These are phyloP conservation scores for Marasmius fiardii DNA, from an alignment of 1,284 basidiomycete species.

Conservation along the genomic window DNA sequence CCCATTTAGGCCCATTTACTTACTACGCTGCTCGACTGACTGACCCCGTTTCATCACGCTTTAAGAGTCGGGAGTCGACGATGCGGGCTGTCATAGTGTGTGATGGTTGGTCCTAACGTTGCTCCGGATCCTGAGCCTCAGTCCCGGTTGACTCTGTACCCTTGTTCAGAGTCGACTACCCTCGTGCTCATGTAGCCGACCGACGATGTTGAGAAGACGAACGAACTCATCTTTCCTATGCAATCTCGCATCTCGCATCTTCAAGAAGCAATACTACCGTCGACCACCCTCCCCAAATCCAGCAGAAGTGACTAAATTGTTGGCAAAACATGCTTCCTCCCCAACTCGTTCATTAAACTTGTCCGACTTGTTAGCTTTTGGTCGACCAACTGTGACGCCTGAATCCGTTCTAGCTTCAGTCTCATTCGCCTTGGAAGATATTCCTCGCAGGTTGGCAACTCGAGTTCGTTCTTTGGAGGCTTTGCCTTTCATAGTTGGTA, in stretches of 20 bases:
- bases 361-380: constrained; percentile 67
- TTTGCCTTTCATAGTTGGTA: constrained; percentile 84
- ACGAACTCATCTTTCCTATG: neutral
- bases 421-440: constrained; percentile 65
- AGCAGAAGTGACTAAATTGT: constrained; percentile 42
- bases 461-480: constrained; percentile 69
- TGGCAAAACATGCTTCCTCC: constrained; percentile 51
- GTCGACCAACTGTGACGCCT: constrained; percentile 58
- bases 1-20: too few relatives aligned
- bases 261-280: constrained; percentile 17
- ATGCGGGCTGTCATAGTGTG: too few relatives aligned
- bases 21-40: too few relatives aligned
- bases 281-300: constrained; percentile 31
- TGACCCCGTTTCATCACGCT: too few relatives aligned
- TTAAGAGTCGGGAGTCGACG: too few relatives aligned
- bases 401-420: constrained; percentile 69
- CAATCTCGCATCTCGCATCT: neutral
- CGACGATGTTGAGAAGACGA: too few relatives aligned
- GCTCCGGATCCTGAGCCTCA: too few relatives aligned
- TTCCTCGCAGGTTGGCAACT: constrained; percentile 69
- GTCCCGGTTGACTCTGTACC: too few relatives aligned
- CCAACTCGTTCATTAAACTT: constrained; percentile 65
- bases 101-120: too few relatives aligned
- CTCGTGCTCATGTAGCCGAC: too few relatives aligned
- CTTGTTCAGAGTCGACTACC: too few relatives aligned